A percentile compares a stretch with the other conserved stretches of the same genome.
phyloP scores from a whole-genome alignment of 2,329 filamentous ascomycete genomes.

The Colletotrichum sp. region DNA sequence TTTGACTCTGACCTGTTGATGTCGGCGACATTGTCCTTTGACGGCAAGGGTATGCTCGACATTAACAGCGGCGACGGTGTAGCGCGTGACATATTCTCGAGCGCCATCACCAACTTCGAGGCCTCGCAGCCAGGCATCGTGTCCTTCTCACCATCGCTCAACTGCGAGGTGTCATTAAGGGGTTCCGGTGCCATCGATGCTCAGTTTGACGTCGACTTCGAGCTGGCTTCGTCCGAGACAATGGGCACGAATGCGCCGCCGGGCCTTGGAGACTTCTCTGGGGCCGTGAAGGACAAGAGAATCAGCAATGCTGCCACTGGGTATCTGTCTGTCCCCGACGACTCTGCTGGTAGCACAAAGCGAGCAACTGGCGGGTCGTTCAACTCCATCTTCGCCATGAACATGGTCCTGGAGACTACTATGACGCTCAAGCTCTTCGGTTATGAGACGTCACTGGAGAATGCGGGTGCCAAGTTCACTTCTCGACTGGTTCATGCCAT shows the following conservation, averaged over 20 bases:
- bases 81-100: background rate
- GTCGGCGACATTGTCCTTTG: background rate
- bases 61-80: background rate
- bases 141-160: background rate
- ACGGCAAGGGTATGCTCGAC: background rate
- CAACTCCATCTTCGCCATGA: background rate
- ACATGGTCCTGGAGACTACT: background rate
- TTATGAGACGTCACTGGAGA: background rate
- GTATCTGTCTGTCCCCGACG: background rate
- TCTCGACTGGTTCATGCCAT: background rate
- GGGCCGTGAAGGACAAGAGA: background rate
- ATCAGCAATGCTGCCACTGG: background rate
- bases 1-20: background rate
- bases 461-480: background rate
- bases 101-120: background rate
- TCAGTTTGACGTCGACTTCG: background rate
- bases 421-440: background rate
- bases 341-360: background rate
- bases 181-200: background rate
- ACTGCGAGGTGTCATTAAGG: background rate
- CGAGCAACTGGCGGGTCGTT: background rate
- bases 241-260: background rate
- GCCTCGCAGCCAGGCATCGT: background rate
- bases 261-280: background rate
- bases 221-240: background rate